A percentile compares a stretch with the other conserved stretches of the same genome.
Conservation (phyloP, 163 green algal species). For the Scenedesmus sp. region DNA sequence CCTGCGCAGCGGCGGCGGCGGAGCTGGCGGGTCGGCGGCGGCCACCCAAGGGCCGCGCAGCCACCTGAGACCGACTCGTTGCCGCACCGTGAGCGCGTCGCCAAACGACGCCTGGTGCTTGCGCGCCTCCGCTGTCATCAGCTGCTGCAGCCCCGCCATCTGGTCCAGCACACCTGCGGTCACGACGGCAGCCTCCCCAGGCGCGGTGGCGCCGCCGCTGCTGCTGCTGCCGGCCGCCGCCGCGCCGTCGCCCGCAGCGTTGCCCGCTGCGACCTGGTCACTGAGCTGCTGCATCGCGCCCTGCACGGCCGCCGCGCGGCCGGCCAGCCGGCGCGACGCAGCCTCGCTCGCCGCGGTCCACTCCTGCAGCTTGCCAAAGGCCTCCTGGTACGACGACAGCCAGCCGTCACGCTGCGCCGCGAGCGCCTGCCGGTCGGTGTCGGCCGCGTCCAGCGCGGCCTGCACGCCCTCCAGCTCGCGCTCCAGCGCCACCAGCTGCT, state of each 20-base stretch:
- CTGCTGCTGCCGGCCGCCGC: neutral
- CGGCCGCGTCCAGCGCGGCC: constrained; percentile 16
- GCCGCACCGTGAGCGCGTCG: constrained; percentile 24
- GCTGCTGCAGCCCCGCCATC: constrained; percentile 42
- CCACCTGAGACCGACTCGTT: too few species aligned
- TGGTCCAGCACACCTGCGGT: constrained; percentile 12
- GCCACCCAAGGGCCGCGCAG: too few species aligned
- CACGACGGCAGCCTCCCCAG: neutral
- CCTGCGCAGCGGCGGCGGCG: constrained; percentile 6
- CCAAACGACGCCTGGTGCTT: constrained; percentile 36
- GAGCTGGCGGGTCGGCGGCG: too few species aligned
- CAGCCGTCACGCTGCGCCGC: constrained; percentile 40
- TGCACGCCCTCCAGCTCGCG: constrained; percentile 17
- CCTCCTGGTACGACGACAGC: constrained; percentile 36
- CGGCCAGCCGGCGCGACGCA: constrained; percentile 16
- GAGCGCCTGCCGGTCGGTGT: constrained; percentile 37
- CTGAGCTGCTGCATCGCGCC: constrained; percentile 25
- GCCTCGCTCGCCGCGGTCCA: constrained; percentile 25
- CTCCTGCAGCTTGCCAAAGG: constrained; percentile 17
- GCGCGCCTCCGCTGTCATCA: constrained; percentile 34
- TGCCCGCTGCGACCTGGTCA: constrained; percentile 3
- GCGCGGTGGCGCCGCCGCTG: neutral
- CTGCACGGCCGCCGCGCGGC: constrained; percentile 7
- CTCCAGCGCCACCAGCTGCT: neutral
- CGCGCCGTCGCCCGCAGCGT: neutral